Evolutionary conservation across 2,329 filamentous ascomycete genomes (phyloP).

Genomic region (Talaromyces sp.): DNA sequence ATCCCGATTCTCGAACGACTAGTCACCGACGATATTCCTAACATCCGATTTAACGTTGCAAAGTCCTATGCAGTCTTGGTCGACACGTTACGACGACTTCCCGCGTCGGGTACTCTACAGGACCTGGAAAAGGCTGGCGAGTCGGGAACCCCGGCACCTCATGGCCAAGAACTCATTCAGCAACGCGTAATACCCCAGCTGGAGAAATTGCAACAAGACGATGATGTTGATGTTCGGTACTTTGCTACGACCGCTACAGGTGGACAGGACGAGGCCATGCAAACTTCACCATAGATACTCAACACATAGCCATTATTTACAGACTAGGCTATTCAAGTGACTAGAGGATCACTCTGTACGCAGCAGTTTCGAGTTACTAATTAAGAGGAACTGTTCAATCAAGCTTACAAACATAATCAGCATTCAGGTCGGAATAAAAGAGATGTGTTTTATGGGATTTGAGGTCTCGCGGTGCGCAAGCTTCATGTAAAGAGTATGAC

Average conservation of each 20-base stretch:
- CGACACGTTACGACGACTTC: conserved; percentile 84
- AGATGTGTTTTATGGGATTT: conserved; percentile 32
- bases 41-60: conserved; percentile 98
- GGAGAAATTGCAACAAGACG: conserved; percentile 93
- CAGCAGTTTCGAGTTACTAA: conserved; percentile 21
- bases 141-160: conserved; percentile 56
- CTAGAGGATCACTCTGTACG: conserved; percentile 16
- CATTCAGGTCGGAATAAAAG: conserved; percentile 29
- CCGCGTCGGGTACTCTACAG: conserved; percentile 80
- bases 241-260: conserved; percentile 87
- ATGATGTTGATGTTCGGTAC: conserved; percentile 96
- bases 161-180: conserved; percentile 75
- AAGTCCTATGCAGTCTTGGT: conserved; percentile 94
- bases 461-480: neutral
- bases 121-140: conserved; percentile 75
- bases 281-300: conserved; percentile 46
- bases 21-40: conserved; percentile 89
- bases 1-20: conserved; percentile 95
- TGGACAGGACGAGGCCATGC: conserved; percentile 52
- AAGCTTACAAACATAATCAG: conserved; percentile 38
- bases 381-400: conserved; percentile 26
- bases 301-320: neutral
- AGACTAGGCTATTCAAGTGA: neutral
- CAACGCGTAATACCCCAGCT: conserved; percentile 83
- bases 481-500: conserved; percentile 11